Percentiles rank a stretch among this genome's conserved stretches.
Evolutionary conservation across 163 green algal genomes (phyloP).

Genomic region (Chloromonas sp.): DNA sequence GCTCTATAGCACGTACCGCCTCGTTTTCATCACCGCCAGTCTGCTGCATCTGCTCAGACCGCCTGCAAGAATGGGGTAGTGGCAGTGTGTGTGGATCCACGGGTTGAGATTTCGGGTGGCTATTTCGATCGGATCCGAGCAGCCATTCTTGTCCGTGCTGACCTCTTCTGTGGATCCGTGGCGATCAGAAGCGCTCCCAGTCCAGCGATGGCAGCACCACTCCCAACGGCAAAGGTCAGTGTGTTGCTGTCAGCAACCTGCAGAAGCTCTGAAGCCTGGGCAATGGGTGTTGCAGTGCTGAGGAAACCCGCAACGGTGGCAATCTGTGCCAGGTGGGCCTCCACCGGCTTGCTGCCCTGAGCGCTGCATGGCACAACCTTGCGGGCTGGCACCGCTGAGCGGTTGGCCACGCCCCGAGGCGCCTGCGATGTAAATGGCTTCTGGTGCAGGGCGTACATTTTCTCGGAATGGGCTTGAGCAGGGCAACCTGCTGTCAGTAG

Average conservation of each 20-base stretch:
- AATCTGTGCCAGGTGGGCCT: no score
- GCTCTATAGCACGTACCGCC: conserved; percentile 51
- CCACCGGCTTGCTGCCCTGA: no score
- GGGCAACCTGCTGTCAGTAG: no score
- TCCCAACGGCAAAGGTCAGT: conserved; percentile 55
- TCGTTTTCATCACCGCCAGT: conserved; percentile 87
- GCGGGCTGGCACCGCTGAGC: no score
- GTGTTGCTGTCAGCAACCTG: conserved; percentile 12
- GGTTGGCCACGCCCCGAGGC: no score
- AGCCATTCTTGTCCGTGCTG: background rate
- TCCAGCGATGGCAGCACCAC: conserved; percentile 66
- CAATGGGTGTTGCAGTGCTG: background rate
- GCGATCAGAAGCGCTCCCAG: conserved; percentile 65
- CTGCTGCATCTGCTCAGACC: conserved; percentile 62
- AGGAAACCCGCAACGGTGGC: no score
- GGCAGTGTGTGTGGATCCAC: no score
- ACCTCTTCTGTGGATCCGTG: conserved; percentile 79
- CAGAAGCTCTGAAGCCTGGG: conserved; percentile 19
- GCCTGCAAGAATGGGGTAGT: conserved; percentile 37
- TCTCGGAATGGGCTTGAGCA: no score
- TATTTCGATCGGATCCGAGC: background rate
- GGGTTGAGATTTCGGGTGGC: no score
- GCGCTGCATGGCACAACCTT: no score
- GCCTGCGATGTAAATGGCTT: no score
- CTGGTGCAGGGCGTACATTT: no score